Evolutionary conservation across 495 filamentous ascomycete genomes (phyloP), one percentile per base, ranked within the genome.

Genomic region (Daldinia bambusicola): DNA sequence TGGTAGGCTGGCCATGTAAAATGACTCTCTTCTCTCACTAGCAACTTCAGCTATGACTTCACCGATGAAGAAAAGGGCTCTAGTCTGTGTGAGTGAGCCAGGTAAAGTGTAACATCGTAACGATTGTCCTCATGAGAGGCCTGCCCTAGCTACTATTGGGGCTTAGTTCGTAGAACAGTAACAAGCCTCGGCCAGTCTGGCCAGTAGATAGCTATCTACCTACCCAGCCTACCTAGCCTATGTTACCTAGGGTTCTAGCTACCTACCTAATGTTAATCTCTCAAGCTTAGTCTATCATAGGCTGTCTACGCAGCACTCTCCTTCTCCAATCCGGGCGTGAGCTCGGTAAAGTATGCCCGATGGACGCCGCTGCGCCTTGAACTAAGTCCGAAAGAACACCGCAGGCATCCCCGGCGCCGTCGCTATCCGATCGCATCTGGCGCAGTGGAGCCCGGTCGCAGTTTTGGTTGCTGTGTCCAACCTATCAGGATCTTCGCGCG

Each of bases 281-380:
- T 22, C 16, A 18, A 18, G 12, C 26, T 57, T 38, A 48, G 26
- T 30, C 18, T 12, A 32, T 60, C 32, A 13, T n/a, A n/a, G 1
- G 26, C 26, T 26, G 26, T 3, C 3, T 26, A 26, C n/a, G n/a
- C 26, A 26, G 26, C 3, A 14, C 31, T 36, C 26, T 2, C 51
- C 6, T 53, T 53, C 50, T 53, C 43, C 18, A 53, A 52, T 59
- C 37, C 36, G 50, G 16, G 36, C 36, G 36, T 26, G 20, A 51
- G 40, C 20, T 40, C 37, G 51, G 13, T 13, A 52, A 69, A 38
- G n/a, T 55, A 57, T 55, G 38, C 14, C 40, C 50, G 20, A 36
- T 14, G 22, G 20, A 13, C 12, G 26, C 60, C 32, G 51, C 45
- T 12, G 50, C 53, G 31, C 55, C 55, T 53, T 30, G 32, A 48